These are phyloP conservation scores for Dipteronia dyeriana DNA, from an alignment of 345 rosid species.

Conservation along the genomic window DNA sequence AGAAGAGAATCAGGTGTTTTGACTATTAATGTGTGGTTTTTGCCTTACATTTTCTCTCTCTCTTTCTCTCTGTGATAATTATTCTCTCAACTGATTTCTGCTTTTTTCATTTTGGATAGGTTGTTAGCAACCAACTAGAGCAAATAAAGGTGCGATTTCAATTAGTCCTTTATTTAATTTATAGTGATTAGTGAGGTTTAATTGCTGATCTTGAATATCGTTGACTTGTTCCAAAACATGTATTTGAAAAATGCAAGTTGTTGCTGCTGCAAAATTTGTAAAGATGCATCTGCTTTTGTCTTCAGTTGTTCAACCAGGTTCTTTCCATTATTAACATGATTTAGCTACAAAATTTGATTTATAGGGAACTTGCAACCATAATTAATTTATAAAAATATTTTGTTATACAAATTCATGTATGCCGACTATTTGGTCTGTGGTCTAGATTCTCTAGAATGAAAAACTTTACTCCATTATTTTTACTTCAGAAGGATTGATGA, in stretches of 20 bases:
- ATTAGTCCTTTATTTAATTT: not conserved
- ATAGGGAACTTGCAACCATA: not conserved
- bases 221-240: not conserved
- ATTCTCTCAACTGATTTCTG: conserved; percentile 17
- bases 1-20: conserved; percentile 75
- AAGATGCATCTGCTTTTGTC: not conserved
- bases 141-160: conserved; percentile 41
- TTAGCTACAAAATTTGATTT: not conserved
- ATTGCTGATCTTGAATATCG: not conserved
- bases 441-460: not conserved
- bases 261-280: conserved; percentile 9
- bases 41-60: conserved; percentile 20
- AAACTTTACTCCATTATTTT: not conserved
- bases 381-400: not conserved
- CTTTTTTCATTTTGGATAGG: conserved; percentile 31
- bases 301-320: not conserved
- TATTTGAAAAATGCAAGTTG: not conserved
- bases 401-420: not conserved
- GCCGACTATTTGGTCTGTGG: not conserved
- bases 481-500: not conserved
- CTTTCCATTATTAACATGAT: conserved; percentile 4
- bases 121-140: conserved; percentile 45
- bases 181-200: conserved; percentile 4
- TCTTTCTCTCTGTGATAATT: not conserved
- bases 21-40: conserved; percentile 14